Conservation (phyloP, 2,329 filamentous ascomycete species). For the Aspergillus sojae region DNA sequence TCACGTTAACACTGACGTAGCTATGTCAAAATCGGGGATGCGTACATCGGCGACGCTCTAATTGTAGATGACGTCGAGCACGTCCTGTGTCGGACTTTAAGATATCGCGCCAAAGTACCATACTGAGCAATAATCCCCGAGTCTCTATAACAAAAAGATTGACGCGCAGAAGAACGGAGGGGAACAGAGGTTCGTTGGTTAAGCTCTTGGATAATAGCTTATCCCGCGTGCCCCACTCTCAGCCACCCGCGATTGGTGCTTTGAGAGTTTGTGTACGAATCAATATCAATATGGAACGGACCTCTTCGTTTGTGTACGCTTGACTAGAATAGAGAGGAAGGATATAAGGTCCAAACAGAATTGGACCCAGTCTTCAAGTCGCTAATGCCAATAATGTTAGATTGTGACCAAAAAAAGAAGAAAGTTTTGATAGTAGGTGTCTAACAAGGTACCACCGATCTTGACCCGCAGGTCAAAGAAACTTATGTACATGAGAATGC, state of each 20-base stretch:
- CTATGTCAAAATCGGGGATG: slow-evolving; percentile 21
- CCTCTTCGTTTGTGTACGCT: neutral
- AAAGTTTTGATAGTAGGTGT: slow-evolving; percentile 15
- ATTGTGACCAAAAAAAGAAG: slow-evolving; percentile 7
- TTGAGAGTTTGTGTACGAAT: neutral
- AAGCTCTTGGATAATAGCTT: neutral
- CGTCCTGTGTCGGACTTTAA: slow-evolving; percentile 32
- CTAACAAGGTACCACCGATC: slow-evolving; percentile 29
- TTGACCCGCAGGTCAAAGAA: slow-evolving; percentile 25
- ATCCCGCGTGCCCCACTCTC: slow-evolving; percentile 1
- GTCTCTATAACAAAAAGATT: neutral
- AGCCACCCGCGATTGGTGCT: neutral
- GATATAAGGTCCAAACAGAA: neutral
- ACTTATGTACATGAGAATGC: slow-evolving; percentile 42
- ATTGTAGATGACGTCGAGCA: slow-evolving; percentile 35
- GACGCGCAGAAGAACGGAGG: neutral
- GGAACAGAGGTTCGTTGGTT: neutral
- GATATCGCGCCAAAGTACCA: slow-evolving; percentile 44
- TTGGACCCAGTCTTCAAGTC: neutral
- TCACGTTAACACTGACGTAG: slow-evolving; percentile 14
- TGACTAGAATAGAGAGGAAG: neutral
- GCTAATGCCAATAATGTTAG: neutral
- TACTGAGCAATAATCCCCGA: slow-evolving; percentile 18
- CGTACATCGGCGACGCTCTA: slow-evolving; percentile 47
- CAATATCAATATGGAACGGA: too few relatives aligned